Base-by-base conservation (phyloP, 768 basidiomycete genomes). In the Tylopilus plumbeoviolaceoides region DNA sequence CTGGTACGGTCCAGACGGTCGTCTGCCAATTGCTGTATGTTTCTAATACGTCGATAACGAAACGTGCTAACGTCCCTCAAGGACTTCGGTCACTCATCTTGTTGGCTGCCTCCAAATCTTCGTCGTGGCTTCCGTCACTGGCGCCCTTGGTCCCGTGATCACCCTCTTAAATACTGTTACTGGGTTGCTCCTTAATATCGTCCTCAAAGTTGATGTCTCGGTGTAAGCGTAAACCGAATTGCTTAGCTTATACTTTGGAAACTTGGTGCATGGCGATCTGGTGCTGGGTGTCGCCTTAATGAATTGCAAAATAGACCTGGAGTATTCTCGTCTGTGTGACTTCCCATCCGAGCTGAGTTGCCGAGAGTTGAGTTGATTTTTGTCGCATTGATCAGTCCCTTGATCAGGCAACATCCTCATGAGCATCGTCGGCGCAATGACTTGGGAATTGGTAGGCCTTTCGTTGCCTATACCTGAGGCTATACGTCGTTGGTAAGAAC, bases 11-110 rank as follows among this genome's bases (percentile, higher is more conserved):
- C 15, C 48, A 52, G 39, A 23, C 15, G 9, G 38, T 30, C 5
- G 31, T 63, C 21, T 6, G n/a, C 23, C 41, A 40, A n/a, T 10
- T 63, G 36, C 18, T 63, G 62, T 63, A 48, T 18, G 61, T 43
- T 33, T 27, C 5, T 7, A 17, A 17, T 47, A 12, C 7, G 2
- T 23, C 2, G 4, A 1, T 7, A 3, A 10, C 4, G 9, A 14
- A 40, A 18, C 18, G 3, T 5, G 12, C 51, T 53, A n/a, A 52
- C 14, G 12, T 33, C 23, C 1, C 0, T 20, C 4, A 14, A 63
- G 61, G 14, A 8, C 50, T 15, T 50, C 42, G 0, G 7, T 58
- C 21, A n/a, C 14, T 7, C 7, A 9, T 2, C 62, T 63, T 5
- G 45, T 63, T 4, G 59, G n/a, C 1, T 53, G 50, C 54, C 48